These are phyloP conservation scores for Syzygium jambos DNA, from an alignment of 345 rosid species.

Conservation along the genomic window DNA sequence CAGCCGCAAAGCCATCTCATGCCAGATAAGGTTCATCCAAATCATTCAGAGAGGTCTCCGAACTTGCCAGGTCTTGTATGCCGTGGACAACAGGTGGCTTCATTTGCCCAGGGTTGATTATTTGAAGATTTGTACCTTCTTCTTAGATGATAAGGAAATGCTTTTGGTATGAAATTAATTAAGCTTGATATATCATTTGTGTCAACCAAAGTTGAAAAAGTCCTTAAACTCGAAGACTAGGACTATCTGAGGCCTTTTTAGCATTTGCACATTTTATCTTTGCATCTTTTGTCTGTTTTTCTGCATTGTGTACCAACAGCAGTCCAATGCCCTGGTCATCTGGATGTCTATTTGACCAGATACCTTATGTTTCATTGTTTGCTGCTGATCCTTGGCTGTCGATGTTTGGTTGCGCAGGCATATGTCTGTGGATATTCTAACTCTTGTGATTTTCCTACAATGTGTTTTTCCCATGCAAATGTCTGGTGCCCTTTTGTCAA, in stretches of 20 bases:
- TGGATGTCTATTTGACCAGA: neutral
- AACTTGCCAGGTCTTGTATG: constrained; percentile 12
- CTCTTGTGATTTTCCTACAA: neutral
- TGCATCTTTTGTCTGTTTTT: neutral
- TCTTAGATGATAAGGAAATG: neutral
- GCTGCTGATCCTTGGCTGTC: neutral
- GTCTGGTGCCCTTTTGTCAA: neutral
- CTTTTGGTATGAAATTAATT: neutral
- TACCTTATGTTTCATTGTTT: neutral
- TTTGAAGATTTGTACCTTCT: neutral
- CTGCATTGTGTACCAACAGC: neutral
- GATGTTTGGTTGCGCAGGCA: neutral
- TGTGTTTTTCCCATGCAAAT: neutral
- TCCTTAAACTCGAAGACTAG: neutral
- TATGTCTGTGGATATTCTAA: neutral
- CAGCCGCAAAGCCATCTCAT: constrained; percentile 19
- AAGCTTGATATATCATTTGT: neutral
- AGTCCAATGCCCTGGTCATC: neutral
- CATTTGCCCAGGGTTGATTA: neutral
- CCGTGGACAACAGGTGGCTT: constrained; percentile 10
- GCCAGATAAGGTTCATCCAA: constrained; percentile 6
- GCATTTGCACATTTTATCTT: neutral
- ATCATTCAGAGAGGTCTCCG: constrained; percentile 12
- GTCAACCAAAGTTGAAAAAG: neutral
- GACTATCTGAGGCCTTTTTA: neutral